Percentiles rank a stretch among this genome's conserved stretches.
phyloP scores from a whole-genome alignment of 306 rosid genomes.

The Comarum palustre region DNA sequence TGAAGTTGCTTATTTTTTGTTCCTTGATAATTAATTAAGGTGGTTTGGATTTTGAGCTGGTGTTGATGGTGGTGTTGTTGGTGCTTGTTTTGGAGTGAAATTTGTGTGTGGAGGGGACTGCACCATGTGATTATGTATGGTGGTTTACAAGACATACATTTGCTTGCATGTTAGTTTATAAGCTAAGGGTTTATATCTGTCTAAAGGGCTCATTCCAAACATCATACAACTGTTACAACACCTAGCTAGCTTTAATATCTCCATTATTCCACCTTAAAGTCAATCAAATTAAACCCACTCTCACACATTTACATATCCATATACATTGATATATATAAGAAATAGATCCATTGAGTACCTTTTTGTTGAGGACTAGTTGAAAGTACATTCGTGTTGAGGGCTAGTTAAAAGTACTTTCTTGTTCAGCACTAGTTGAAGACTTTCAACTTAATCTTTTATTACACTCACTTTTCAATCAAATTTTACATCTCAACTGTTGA shows the following conservation, averaged over 20 bases:
- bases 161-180: conserved; percentile 46
- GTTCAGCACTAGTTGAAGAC: too few relatives aligned
- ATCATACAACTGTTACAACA: conserved; percentile 18
- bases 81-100: conserved; percentile 43
- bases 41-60: conserved; percentile 13
- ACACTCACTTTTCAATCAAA: too few relatives aligned
- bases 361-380: too few relatives aligned
- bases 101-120: conserved; percentile 35
- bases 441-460: too few relatives aligned
- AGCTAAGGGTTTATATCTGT: conserved; percentile 46
- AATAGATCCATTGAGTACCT: too few relatives aligned
- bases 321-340: too few relatives aligned
- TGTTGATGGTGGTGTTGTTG: conserved; percentile 23
- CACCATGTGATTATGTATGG: conserved; percentile 73
- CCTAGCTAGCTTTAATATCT: background rate
- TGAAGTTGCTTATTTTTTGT: background rate
- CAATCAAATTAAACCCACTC: background rate
- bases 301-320: too few relatives aligned
- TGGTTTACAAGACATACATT: conserved; percentile 47
- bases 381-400: too few relatives aligned
- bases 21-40: too few relatives aligned
- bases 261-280: background rate
- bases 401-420: too few relatives aligned
- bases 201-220: conserved; percentile 34
- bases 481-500: too few relatives aligned